A percentile compares a stretch with the other conserved stretches of the same genome.
Evolutionary conservation across 129 eudicot genomes (phyloP).

Genomic region (Artemisia tridentata): DNA sequence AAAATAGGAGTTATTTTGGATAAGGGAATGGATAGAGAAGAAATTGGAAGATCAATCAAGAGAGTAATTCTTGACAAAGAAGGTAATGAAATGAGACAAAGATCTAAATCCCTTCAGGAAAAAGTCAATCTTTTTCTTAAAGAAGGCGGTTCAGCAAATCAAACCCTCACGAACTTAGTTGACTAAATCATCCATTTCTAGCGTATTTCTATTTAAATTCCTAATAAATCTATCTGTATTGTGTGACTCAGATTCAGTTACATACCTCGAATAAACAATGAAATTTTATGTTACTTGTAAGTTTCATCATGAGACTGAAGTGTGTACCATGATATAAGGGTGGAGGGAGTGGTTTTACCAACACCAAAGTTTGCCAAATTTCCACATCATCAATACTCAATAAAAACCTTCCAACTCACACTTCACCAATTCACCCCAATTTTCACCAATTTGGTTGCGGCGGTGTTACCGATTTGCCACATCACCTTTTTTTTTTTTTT

Average conservation of each 20-base stretch:
- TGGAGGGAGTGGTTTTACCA: too few species aligned
- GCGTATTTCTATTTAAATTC: not conserved
- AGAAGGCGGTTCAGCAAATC: conserved; percentile 22
- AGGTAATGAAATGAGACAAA: conserved; percentile 30
- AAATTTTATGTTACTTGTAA: not conserved
- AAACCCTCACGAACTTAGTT: conserved; percentile 24
- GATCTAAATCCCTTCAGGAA: conserved; percentile 19
- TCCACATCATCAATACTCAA: too few species aligned
- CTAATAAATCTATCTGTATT: not conserved
- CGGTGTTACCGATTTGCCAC: too few species aligned
- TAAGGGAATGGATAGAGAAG: conserved; percentile 4
- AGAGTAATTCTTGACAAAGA: conserved; percentile 4
- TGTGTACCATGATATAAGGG: conserved; percentile 9
- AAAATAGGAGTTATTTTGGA: conserved; percentile 26
- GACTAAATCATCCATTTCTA: conserved; percentile 19
- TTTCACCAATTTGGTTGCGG: too few species aligned
- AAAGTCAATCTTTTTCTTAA: conserved; percentile 23
- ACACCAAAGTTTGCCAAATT: too few species aligned
- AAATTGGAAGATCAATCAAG: conserved; percentile 7
- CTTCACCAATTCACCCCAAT: too few species aligned
- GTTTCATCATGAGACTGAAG: too few species aligned
- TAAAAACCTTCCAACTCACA: too few species aligned
- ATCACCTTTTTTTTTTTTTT: too few species aligned
- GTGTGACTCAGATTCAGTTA: not conserved
- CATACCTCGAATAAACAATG: not conserved